A percentile compares a stretch with the other conserved stretches of the same genome.
Evolutionary conservation across 257 asterid genomes (phyloP).

Genomic region (Echium plantagineum): DNA sequence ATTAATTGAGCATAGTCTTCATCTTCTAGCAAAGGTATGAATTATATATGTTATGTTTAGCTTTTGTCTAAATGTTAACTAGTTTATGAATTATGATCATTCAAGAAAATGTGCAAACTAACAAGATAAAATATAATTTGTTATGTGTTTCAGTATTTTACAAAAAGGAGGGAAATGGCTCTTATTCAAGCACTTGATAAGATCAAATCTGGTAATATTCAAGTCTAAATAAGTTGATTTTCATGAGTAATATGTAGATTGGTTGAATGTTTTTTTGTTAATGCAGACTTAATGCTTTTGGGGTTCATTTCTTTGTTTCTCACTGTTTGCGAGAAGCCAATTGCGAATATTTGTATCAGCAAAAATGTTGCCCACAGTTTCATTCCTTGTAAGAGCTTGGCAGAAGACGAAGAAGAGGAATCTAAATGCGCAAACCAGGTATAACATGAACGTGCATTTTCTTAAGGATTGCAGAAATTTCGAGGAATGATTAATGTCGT

Average conservation of each 20-base stretch:
- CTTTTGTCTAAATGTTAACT: too few species aligned
- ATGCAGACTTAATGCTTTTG: conserved; percentile 62
- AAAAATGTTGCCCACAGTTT: conserved; percentile 29
- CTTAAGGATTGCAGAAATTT: too few species aligned
- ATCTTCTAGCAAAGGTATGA: conserved; percentile 46
- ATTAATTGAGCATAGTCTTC: conserved; percentile 55
- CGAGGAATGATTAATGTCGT: neutral
- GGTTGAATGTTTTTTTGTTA: neutral
- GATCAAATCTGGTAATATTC: conserved; percentile 41
- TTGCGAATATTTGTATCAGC: conserved; percentile 47
- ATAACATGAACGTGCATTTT: too few species aligned
- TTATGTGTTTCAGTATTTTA: conserved; percentile 35
- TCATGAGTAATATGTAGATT: neutral
- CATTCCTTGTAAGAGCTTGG: conserved; percentile 45
- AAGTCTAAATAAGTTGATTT: too few species aligned
- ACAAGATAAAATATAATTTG: neutral
- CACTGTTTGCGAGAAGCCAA: conserved; percentile 37
- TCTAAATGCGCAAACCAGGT: conserved; percentile 43
- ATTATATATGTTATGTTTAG: neutral
- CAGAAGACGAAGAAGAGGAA: conserved; percentile 25
- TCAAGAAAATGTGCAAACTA: neutral
- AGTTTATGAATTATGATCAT: neutral
- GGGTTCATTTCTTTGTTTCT: conserved; percentile 64
- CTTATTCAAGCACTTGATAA: conserved; percentile 50
- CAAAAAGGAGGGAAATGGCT: conserved; percentile 36